Percentiles rank a stretch among this genome's conserved stretches.
Conservation (phyloP, 1,284 basidiomycete genomes). For the Puccinia polysora region DNA sequence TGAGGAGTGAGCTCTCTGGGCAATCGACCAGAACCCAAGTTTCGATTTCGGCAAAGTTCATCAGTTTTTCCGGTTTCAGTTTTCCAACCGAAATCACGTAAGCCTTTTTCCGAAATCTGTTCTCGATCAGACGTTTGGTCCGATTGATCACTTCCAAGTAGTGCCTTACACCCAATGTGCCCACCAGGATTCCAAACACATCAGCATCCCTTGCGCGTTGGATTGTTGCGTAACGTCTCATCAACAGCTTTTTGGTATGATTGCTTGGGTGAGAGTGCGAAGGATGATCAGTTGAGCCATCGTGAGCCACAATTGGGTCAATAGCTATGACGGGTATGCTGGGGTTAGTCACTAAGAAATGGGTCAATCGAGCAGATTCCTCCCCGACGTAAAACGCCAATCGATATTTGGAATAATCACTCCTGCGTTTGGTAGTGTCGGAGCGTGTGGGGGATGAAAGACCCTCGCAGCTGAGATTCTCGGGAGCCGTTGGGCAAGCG, state of each 20-base stretch:
- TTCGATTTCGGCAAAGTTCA: conserved; percentile 93
- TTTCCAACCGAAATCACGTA: conserved; percentile 96
- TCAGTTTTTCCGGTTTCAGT: conserved; percentile 88
- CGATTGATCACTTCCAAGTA: conserved; percentile 76
- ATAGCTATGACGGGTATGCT: conserved; percentile 66
- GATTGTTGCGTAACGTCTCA: conserved; percentile 79
- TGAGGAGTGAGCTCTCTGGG: conserved; percentile 80
- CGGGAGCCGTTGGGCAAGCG: conserved; percentile 14
- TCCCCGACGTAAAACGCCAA: conserved; percentile 54
- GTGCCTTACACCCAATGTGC: conserved; percentile 85
- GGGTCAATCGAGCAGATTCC: conserved; percentile 12
- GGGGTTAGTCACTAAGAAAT: conserved; percentile 45
- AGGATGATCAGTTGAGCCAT: conserved; percentile 56
- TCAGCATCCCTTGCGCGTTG: conserved; percentile 87
- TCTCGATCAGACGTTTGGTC: conserved; percentile 65
- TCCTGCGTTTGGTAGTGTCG: neutral
- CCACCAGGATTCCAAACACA: conserved; percentile 90
- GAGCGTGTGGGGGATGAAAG: neutral
- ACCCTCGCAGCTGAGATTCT: neutral
- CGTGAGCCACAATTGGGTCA: conserved; percentile 53
- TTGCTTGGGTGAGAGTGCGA: conserved; percentile 59
- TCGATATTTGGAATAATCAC: conserved; percentile 28
- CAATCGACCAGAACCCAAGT: conserved; percentile 94
- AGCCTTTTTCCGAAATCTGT: conserved; percentile 62
- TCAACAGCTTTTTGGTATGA: conserved; percentile 70